phyloP scores from a whole-genome alignment of 1,284 basidiomycete genomes.

The Laetiporus sulphureus region DNA sequence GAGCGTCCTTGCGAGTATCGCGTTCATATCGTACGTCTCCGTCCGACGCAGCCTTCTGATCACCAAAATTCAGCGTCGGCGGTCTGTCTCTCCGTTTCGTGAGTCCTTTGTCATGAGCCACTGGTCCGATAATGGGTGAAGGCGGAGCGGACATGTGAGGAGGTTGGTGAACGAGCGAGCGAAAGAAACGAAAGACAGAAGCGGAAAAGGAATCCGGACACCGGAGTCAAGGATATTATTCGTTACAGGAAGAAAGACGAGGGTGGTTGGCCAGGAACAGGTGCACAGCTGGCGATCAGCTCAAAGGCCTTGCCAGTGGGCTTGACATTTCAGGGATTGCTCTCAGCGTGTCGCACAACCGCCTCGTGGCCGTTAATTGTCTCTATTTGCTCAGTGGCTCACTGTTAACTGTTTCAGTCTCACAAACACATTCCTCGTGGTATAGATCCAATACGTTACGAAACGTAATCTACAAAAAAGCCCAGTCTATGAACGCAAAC shows the following conservation, averaged over 20 bases:
- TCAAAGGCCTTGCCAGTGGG: slow-evolving; percentile 19
- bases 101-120: slow-evolving; percentile 25
- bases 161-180: slow-evolving; percentile 27
- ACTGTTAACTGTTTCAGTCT: slow-evolving; percentile 2
- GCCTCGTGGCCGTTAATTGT: slow-evolving; percentile 19
- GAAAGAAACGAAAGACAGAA: slow-evolving; percentile 27
- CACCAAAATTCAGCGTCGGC: slow-evolving; percentile 28
- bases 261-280: too few relatives aligned
- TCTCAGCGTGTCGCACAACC: slow-evolving; percentile 8
- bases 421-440: background rate
- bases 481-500: background rate
- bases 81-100: slow-evolving; percentile 31
- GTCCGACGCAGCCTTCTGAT: slow-evolving; percentile 19
- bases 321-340: slow-evolving; percentile 14
- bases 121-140: slow-evolving; percentile 23
- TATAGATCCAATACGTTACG: background rate
- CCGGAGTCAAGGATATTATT: slow-evolving; percentile 12
- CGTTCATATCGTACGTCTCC: slow-evolving; percentile 23
- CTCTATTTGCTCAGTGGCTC: slow-evolving; percentile 12
- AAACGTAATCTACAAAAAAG: background rate
- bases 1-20: slow-evolving; percentile 18
- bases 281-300: slow-evolving; percentile 15
- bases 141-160: slow-evolving; percentile 29
- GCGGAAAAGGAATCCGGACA: slow-evolving; percentile 11
- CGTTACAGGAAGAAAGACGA: slow-evolving; percentile 12